Evolutionary conservation across 805 yeast genomes (phyloP).

Genomic region (Kodamaea jinghongensis): DNA sequence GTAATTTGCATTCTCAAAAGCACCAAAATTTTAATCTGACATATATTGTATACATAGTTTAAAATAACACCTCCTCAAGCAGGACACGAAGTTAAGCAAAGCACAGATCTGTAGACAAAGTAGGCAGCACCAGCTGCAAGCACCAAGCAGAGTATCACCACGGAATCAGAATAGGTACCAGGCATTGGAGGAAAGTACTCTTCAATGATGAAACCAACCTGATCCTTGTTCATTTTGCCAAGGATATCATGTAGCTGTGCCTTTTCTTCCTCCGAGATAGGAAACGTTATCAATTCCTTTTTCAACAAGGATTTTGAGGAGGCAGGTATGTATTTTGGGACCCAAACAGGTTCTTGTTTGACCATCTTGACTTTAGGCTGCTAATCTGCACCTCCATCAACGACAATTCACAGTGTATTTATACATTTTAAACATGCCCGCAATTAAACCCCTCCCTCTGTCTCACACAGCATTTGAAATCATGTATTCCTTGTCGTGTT

Average conservation of each 20-base stretch:
- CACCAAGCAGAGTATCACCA: background rate
- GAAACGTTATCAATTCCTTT: constrained; percentile 3
- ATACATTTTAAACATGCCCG: no score
- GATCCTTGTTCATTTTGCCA: constrained; percentile 7
- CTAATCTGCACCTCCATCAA: no score
- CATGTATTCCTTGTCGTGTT: background rate
- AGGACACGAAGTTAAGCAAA: constrained; percentile 1
- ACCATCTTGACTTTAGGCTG: background rate
- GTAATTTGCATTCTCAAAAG: no score
- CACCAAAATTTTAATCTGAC: no score
- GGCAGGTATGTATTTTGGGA: constrained; percentile 5
- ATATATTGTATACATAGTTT: no score
- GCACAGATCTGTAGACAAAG: constrained; percentile 1
- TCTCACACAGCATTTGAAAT: background rate
- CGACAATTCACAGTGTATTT: background rate
- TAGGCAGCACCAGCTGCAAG: constrained; percentile 2
- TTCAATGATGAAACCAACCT: constrained; percentile 6
- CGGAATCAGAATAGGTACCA: constrained; percentile 1
- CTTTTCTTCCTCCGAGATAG: constrained; percentile 7
- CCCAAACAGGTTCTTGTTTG: constrained; percentile 1
- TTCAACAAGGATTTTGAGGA: constrained; percentile 1
- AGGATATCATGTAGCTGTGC: background rate
- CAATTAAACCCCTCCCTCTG: background rate
- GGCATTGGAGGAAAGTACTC: constrained; percentile 9
- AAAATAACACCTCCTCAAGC: background rate